A percentile compares a stretch with the other conserved stretches of the same genome.
phyloP scores from a whole-genome alignment of 139 green algal genomes.

The Dunaliella primolecta region DNA sequence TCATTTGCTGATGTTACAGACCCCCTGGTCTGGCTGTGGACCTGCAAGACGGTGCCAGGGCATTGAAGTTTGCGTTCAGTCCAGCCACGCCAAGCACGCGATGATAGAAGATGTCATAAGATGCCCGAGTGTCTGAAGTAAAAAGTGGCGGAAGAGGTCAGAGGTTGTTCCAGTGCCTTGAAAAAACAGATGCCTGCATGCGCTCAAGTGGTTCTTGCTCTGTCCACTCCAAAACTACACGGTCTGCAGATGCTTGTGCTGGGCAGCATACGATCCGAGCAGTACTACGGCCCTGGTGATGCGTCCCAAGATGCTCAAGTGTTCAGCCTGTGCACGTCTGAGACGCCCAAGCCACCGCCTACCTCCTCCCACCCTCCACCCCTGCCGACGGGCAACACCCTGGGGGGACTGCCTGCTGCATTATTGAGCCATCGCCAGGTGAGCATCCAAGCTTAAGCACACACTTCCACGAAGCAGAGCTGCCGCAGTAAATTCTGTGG shows the following conservation, averaged over 20 bases:
- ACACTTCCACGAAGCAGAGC: too few relatives aligned
- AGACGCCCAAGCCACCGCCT: background rate
- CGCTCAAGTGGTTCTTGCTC: too few relatives aligned
- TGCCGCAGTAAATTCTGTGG: too few relatives aligned
- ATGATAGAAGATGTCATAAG: too few relatives aligned
- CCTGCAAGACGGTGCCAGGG: background rate
- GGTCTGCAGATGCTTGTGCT: background rate
- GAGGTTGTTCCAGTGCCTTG: too few relatives aligned
- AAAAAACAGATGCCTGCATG: too few relatives aligned
- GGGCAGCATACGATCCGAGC: conserved; percentile 2
- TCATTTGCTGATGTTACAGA: background rate
- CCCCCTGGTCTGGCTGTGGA: background rate
- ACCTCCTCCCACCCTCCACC: conserved; percentile 8
- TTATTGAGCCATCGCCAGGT: conserved; percentile 41
- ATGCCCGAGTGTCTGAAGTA: too few relatives aligned
- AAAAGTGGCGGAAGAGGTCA: too few relatives aligned
- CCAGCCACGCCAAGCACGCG: too few relatives aligned
- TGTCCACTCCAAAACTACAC: too few relatives aligned
- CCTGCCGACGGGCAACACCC: conserved; percentile 39
- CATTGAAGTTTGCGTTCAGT: background rate
- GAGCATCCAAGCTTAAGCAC: background rate
- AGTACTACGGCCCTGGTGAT: background rate
- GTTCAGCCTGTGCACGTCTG: background rate
- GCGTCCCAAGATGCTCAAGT: background rate
- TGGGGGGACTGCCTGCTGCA: conserved; percentile 38